A percentile compares a stretch with the other conserved stretches of the same genome.
Evolutionary conservation across 352 stramenopile species (phyloP).

Genomic region (Phytophthora niederhauseri): DNA sequence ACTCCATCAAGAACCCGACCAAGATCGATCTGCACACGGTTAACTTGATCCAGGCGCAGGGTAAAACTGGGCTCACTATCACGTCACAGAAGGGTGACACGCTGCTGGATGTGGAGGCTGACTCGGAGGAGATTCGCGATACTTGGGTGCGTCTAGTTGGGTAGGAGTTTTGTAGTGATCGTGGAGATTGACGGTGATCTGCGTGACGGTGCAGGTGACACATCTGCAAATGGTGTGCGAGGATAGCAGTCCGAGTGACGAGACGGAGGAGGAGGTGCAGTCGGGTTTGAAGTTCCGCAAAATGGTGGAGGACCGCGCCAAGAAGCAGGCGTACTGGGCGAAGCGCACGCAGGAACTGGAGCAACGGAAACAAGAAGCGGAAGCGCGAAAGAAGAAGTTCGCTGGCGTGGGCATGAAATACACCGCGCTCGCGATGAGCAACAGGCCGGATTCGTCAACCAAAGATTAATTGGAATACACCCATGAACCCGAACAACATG

Average conservation of each 20-base stretch:
- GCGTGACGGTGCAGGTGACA: slow-evolving; percentile 44
- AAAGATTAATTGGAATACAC: slow-evolving; percentile 24
- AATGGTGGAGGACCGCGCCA: slow-evolving; percentile 75
- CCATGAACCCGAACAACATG: not conserved
- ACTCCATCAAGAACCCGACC: slow-evolving; percentile 52
- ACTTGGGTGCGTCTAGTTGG: slow-evolving; percentile 54
- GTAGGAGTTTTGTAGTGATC: not conserved
- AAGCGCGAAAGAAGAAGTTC: slow-evolving; percentile 84
- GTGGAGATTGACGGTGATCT: not conserved
- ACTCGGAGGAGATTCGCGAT: slow-evolving; percentile 62
- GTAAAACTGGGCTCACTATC: slow-evolving; percentile 51
- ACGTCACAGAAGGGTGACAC: slow-evolving; percentile 64
- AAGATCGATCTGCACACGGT: slow-evolving; percentile 60
- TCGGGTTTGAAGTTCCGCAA: slow-evolving; percentile 61
- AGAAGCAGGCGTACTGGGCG: slow-evolving; percentile 82
- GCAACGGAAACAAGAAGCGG: slow-evolving; percentile 71
- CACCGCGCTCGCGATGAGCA: slow-evolving; percentile 79
- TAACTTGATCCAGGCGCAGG: slow-evolving; percentile 60
- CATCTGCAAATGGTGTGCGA: slow-evolving; percentile 80
- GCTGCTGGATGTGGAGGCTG: slow-evolving; percentile 75
- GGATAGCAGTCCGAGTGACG: slow-evolving; percentile 44
- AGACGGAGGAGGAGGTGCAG: slow-evolving; percentile 40
- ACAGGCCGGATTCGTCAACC: slow-evolving; percentile 38
- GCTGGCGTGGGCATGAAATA: slow-evolving; percentile 79
- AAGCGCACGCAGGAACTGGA: slow-evolving; percentile 81